phyloP scores from a whole-genome alignment of 306 rosid genomes.

The Vachellia collinsii region DNA sequence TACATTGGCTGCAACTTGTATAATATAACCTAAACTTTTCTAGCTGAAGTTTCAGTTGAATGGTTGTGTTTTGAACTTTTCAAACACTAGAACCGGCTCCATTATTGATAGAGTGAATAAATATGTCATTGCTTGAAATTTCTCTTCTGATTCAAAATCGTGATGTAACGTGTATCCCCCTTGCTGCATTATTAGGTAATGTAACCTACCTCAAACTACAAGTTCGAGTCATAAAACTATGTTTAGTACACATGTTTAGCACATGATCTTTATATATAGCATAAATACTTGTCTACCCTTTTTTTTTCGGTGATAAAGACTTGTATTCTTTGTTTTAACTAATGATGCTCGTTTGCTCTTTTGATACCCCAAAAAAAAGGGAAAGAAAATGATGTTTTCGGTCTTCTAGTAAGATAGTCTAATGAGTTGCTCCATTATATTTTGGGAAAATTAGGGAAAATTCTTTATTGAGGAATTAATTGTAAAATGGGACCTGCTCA shows the following conservation, averaged over 20 bases:
- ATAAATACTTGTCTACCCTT: too few species aligned
- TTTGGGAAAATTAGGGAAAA: too few species aligned
- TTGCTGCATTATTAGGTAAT: background rate
- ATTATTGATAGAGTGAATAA: too few species aligned
- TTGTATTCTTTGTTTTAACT: background rate
- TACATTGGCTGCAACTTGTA: background rate
- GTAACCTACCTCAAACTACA: background rate
- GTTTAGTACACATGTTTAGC: background rate
- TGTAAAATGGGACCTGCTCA: too few species aligned
- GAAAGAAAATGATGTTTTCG: background rate
- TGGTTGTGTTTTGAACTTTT: background rate
- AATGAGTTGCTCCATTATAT: too few species aligned
- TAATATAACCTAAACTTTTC: background rate
- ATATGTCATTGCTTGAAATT: too few species aligned
- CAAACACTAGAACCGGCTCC: too few species aligned
- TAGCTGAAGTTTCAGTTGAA: background rate
- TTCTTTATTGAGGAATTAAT: too few species aligned
- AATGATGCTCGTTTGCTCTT: background rate
- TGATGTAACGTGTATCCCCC: too few species aligned
- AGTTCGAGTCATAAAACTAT: background rate
- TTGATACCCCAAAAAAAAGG: background rate
- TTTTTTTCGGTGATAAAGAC: too few species aligned
- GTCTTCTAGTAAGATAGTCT: background rate
- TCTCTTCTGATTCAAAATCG: too few species aligned
- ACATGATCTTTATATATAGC: background rate